Evolutionary conservation across 148 eudicot species (phyloP).

Genomic region (Limonium bicolor): DNA sequence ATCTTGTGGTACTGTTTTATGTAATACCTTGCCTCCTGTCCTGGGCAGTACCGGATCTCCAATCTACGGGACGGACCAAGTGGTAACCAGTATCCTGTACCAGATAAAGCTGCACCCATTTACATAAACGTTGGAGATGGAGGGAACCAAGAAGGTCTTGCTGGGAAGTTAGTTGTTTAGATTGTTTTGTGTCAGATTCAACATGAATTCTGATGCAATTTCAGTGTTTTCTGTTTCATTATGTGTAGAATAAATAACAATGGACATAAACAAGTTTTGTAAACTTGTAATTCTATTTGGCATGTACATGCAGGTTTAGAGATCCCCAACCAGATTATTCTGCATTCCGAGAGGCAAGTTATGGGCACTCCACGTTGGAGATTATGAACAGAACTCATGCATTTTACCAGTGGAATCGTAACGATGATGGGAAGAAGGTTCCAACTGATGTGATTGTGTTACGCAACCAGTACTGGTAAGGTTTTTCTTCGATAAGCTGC

Average conservation of each 20-base stretch:
- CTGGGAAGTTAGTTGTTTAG: conserved; percentile 34
- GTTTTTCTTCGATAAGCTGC: not conserved
- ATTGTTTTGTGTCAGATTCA: too few species aligned
- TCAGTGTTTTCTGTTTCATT: too few species aligned
- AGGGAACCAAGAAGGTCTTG: conserved; percentile 92
- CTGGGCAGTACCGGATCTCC: conserved; percentile 57
- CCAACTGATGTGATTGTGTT: conserved; percentile 40
- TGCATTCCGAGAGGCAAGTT: conserved; percentile 93
- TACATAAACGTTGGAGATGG: conserved; percentile 92
- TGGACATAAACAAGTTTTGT: too few species aligned
- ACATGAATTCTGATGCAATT: too few species aligned
- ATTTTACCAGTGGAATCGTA: conserved; percentile 76
- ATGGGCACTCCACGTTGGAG: conserved; percentile 76
- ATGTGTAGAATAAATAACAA: too few species aligned
- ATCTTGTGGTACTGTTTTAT: too few species aligned
- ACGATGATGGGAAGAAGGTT: conserved; percentile 68
- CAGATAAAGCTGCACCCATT: conserved; percentile 63
- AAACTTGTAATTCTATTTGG: not conserved
- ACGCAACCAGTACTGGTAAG: conserved; percentile 72
- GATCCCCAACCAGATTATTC: conserved; percentile 88
- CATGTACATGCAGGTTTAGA: conserved; percentile 37
- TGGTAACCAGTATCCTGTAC: conserved; percentile 40
- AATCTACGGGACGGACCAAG: conserved; percentile 42
- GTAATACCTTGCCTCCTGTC: conserved; percentile 3
- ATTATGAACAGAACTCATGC: conserved; percentile 81